Conservation (phyloP, 2,329 filamentous ascomycete species). For the Elsinoe fawcettii region DNA sequence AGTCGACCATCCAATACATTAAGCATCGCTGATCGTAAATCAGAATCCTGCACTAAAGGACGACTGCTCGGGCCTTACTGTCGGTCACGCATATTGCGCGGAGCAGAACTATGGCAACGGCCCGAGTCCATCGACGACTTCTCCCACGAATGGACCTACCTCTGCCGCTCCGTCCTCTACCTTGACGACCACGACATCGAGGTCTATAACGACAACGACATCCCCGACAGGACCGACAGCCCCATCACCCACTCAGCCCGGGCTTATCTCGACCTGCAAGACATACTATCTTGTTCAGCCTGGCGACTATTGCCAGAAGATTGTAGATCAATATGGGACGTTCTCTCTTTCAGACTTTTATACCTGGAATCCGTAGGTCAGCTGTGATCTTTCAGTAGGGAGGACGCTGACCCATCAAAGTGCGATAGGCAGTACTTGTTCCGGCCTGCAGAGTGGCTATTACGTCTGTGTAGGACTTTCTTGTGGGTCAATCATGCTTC, state of each 20-base stretch:
- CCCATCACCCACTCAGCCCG: not conserved
- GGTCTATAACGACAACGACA: not conserved
- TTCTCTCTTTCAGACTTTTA: not conserved
- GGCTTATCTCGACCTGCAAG: not conserved
- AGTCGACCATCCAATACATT: not conserved
- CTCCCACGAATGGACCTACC: not conserved
- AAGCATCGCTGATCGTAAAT: not conserved
- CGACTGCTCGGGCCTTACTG: not conserved
- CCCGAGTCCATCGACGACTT: not conserved
- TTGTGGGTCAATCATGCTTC: not conserved
- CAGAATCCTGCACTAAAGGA: not conserved
- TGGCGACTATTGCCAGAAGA: not conserved
- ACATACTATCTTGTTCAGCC: not conserved
- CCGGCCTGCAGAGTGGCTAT: not conserved
- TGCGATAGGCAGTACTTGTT: constrained; percentile 1
- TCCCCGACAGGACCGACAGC: not conserved
- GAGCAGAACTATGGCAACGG: not conserved
- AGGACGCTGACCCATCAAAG: not conserved
- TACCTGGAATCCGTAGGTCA: no score
- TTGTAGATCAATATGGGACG: not conserved
- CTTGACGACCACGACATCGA: not conserved
- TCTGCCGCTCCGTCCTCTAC: not conserved
- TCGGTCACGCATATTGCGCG: not conserved
- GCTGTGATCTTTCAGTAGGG: not conserved
- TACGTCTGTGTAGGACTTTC: constrained; percentile 1